Evolutionary conservation across 805 yeast species (phyloP).

Genomic region (Saccharomycopsis fodiens): DNA sequence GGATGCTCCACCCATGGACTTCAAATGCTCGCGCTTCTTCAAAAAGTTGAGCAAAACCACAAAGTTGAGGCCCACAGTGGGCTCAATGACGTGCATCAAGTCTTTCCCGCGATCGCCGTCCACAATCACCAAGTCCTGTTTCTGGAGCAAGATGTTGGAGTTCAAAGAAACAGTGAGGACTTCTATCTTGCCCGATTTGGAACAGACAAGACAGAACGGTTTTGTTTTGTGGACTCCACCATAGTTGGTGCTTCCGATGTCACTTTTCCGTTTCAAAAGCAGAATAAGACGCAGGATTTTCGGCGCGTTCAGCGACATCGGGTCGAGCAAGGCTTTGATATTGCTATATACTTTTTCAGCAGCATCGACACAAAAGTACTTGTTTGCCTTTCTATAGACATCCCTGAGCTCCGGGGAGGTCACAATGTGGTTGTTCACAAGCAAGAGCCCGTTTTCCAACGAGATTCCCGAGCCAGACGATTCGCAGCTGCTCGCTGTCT

Average conservation of each 20-base stretch:
- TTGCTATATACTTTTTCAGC: constrained; percentile 30
- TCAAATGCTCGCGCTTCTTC: constrained; percentile 64
- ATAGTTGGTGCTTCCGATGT: constrained; percentile 3
- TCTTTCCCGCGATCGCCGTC: constrained; percentile 86
- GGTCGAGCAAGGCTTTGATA: constrained; percentile 17
- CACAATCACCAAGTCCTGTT: constrained; percentile 63
- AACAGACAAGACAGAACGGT: constrained; percentile 39
- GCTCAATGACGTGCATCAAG: constrained; percentile 63
- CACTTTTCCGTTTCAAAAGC: constrained; percentile 17
- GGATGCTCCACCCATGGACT: constrained; percentile 32
- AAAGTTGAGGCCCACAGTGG: constrained; percentile 50
- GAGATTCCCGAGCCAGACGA: constrained; percentile 11
- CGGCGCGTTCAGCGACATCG: constrained; percentile 14
- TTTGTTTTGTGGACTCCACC: constrained; percentile 24
- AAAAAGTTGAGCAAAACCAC: constrained; percentile 68
- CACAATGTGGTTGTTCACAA: constrained; percentile 47
- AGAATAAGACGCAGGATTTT: constrained; percentile 11
- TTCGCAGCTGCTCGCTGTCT: constrained; percentile 19
- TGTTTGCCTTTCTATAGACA: constrained; percentile 39
- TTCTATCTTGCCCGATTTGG: constrained; percentile 63
- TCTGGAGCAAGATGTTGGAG: constrained; percentile 50
- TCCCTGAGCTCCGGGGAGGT: constrained; percentile 51
- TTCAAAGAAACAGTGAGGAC: constrained; percentile 58
- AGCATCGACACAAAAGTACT: constrained; percentile 46
- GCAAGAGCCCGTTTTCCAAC: constrained; percentile 56